Conservation (phyloP, 768 basidiomycete species). For the Trametes sanguinea region DNA sequence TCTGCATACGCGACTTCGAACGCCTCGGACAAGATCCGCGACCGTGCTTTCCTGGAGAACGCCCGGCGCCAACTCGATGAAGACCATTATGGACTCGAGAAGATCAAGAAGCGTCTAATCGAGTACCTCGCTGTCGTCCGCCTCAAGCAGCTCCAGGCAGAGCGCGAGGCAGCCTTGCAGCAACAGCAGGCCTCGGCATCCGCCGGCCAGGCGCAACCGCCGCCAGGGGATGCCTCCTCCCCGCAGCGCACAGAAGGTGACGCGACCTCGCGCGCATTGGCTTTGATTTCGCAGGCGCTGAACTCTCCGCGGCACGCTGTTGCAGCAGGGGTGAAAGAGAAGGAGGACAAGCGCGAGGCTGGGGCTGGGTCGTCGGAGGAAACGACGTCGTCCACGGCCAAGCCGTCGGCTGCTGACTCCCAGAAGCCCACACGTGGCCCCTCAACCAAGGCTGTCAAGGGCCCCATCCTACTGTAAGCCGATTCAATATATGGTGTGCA, state of each 20-base stretch:
- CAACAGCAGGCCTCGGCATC: not conserved
- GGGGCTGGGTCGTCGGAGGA: not conserved
- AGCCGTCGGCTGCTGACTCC: not conserved
- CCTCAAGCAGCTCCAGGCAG: constrained; percentile 41
- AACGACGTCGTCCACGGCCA: not conserved
- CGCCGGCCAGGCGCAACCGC: constrained; percentile 14
- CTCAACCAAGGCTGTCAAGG: constrained; percentile 47
- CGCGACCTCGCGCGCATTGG: constrained; percentile 21
- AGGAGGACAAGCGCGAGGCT: not conserved
- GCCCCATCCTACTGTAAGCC: constrained; percentile 68
- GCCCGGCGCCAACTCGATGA: constrained; percentile 83
- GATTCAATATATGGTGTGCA: not conserved
- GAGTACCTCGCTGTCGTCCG: constrained; percentile 91
- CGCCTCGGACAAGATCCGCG: constrained; percentile 43
- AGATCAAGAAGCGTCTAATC: constrained; percentile 87
- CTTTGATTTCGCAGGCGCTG: constrained; percentile 17
- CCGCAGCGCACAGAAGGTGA: constrained; percentile 20
- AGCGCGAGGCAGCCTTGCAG: constrained; percentile 26
- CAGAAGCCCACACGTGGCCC: not conserved
- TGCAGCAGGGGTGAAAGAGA: constrained; percentile 1
- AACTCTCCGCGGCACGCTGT: constrained; percentile 17
- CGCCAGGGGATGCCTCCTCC: constrained; percentile 8
- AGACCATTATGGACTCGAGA: constrained; percentile 91
- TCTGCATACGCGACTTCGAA: constrained; percentile 20
- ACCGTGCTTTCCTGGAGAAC: constrained; percentile 60